A percentile compares a stretch with the other conserved stretches of the same genome.
phyloP scores from a whole-genome alignment of 1,284 basidiomycete genomes.

The Malassezia obtusa region DNA sequence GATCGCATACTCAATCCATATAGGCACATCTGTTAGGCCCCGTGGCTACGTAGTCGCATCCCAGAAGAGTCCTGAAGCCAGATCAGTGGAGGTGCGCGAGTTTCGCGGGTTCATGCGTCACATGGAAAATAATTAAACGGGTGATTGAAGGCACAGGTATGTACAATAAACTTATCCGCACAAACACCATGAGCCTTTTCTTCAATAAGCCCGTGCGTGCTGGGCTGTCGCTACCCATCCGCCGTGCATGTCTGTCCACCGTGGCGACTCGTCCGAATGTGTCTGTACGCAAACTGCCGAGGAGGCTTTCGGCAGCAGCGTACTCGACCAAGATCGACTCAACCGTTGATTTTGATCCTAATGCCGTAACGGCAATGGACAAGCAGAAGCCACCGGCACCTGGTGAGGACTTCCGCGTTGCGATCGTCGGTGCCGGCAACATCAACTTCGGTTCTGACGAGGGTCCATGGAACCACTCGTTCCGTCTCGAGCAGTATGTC shows the following conservation, averaged over 20 bases:
- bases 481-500: slow-evolving; percentile 39
- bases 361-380: slow-evolving; percentile 42
- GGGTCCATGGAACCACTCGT: slow-evolving; percentile 48
- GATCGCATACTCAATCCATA: too few relatives aligned
- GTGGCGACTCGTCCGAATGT: background rate
- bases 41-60: too few relatives aligned
- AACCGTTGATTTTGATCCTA: slow-evolving; percentile 32
- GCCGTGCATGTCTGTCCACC: background rate
- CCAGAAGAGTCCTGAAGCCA: too few relatives aligned
- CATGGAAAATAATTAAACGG: too few relatives aligned
- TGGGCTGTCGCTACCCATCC: background rate
- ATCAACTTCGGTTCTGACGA: slow-evolving; percentile 35
- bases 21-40: too few relatives aligned
- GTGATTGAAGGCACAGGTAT: too few relatives aligned
- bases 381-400: slow-evolving; percentile 44
- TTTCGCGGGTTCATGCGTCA: too few relatives aligned
- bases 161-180: too few relatives aligned
- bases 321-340: background rate
- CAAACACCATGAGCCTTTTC: background rate
- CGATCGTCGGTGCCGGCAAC: slow-evolving; percentile 38
- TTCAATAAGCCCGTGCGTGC: background rate
- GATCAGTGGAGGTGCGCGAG: too few relatives aligned
- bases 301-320: background rate
- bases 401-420: slow-evolving; percentile 45
- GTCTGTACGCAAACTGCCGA: background rate